Evolutionary conservation across 257 asterid genomes (phyloP), one percentile per base, ranked within the genome.

Genomic region (Petunia secreta): DNA sequence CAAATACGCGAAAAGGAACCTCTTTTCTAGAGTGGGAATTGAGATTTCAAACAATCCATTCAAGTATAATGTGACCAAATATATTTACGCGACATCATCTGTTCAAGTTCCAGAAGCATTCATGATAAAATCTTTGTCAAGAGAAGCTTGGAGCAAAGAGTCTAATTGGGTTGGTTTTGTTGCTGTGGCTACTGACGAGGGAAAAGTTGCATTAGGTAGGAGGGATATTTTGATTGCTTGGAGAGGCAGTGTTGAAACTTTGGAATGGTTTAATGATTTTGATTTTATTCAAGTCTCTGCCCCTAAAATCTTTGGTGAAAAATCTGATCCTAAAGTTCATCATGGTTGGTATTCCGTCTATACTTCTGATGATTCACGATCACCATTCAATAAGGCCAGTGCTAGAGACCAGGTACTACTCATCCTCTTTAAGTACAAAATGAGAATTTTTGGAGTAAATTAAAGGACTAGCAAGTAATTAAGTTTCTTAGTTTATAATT

Each of bases 111-210:
- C 97, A 0, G 87, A 85, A 34, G 83, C 87, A 3, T 89, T 86
- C 63, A 78, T 90, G 34, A 6, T 87, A 77, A 87, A 81, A 67
- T 76, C 92, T 6, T 6, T 81, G 82, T 78, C 86, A 0, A 10
- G 82, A 3, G 83, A 85, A 3, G 55, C 88, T 4, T 73, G 75
- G 80, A 76, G 63, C 79, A 67, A 66, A 75, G 88, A 88, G 34
- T 85, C 91, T 0, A 90, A 91, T 37, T 91, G 91, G 91, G 85
- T 83, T 14, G 94, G 91, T n/a, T 90, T 78, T 63, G 89, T 91
- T 1, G 93, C 92, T 13, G 94, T 89, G 38, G 90, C 94, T 14
- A 90, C 91, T 3, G 89, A 91, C 50, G 90, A 91, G 79, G 94
- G 94, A 75, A 85, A 83, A 81, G 4, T 6, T 2, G 90, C 90